phyloP scores from a whole-genome alignment of 805 yeast genomes.

The Candida verbasci region DNA sequence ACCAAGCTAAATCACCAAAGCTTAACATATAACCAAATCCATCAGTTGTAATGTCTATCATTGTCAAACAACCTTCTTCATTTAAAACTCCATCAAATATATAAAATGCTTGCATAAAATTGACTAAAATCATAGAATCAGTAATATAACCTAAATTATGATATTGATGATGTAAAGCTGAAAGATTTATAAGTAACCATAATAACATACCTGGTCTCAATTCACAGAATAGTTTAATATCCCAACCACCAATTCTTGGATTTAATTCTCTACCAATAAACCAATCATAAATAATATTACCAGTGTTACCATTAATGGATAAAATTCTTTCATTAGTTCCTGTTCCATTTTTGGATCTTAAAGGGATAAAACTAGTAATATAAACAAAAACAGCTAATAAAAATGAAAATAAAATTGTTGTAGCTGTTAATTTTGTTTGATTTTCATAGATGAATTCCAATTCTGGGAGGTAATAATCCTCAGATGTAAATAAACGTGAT shows the following conservation, averaged over 20 bases:
- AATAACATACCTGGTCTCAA: slow-evolving; percentile 89
- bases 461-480: slow-evolving; percentile 67
- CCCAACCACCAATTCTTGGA: slow-evolving; percentile 82
- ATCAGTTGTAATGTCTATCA: slow-evolving; percentile 96
- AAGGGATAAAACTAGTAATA: slow-evolving; percentile 60
- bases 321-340: slow-evolving; percentile 65
- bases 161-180: slow-evolving; percentile 82
- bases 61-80: slow-evolving; percentile 83
- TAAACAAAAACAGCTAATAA: slow-evolving; percentile 63
- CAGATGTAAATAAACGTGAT: slow-evolving; percentile 44
- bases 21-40: slow-evolving; percentile 97
- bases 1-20: slow-evolving; percentile 89
- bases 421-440: slow-evolving; percentile 58
- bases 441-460: slow-evolving; percentile 70
- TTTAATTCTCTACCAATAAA: slow-evolving; percentile 95
- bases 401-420: slow-evolving; percentile 61
- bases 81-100: slow-evolving; percentile 88
- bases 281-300: slow-evolving; percentile 79
- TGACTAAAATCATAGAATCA: slow-evolving; percentile 70
- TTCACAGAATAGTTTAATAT: slow-evolving; percentile 88
- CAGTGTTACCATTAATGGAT: slow-evolving; percentile 84
- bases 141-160: slow-evolving; percentile 51
- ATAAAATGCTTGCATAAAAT: slow-evolving; percentile 70
- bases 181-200: slow-evolving; percentile 74
- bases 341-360: slow-evolving; percentile 44